Evolutionary conservation across 106 monocot genomes (phyloP).

Genomic region (Dendrobium nobile): DNA sequence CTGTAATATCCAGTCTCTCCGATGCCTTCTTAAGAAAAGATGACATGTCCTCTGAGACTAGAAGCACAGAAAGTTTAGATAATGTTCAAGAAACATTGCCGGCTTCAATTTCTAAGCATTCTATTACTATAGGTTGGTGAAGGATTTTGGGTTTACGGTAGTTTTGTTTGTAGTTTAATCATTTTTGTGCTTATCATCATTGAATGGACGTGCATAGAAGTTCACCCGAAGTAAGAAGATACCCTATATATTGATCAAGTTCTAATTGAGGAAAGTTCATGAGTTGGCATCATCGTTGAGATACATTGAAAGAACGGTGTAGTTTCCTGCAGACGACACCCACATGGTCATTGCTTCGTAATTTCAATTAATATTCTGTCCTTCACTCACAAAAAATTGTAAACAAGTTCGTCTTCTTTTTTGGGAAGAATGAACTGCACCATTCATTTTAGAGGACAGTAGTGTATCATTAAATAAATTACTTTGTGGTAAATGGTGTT

Average conservation of each 20-base stretch:
- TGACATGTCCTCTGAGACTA: constrained; percentile 22
- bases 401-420: not conserved
- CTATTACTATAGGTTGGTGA: constrained; percentile 52
- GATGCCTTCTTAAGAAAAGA: constrained; percentile 15
- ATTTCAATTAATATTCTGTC: too few species aligned
- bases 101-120: constrained; percentile 18
- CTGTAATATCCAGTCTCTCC: constrained; percentile 16
- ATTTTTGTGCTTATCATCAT: not conserved
- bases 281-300: not conserved
- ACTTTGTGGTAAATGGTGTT: not conserved
- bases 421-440: not conserved
- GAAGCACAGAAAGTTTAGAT: constrained; percentile 28
- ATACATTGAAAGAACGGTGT: not conserved
- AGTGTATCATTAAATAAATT: not conserved
- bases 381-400: not conserved
- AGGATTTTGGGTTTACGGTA: not conserved
- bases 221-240: not conserved
- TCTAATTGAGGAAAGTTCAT: not conserved
- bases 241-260: not conserved
- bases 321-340: not conserved
- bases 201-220: not conserved
- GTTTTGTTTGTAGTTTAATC: not conserved
- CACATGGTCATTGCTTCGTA: not conserved
- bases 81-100: constrained; percentile 33
- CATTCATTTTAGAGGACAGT: not conserved